These are phyloP conservation scores for Nothophaeocryptopus gaeumannii DNA, from an alignment of 2,329 filamentous ascomycete genomes.

Conservation along the genomic window DNA sequence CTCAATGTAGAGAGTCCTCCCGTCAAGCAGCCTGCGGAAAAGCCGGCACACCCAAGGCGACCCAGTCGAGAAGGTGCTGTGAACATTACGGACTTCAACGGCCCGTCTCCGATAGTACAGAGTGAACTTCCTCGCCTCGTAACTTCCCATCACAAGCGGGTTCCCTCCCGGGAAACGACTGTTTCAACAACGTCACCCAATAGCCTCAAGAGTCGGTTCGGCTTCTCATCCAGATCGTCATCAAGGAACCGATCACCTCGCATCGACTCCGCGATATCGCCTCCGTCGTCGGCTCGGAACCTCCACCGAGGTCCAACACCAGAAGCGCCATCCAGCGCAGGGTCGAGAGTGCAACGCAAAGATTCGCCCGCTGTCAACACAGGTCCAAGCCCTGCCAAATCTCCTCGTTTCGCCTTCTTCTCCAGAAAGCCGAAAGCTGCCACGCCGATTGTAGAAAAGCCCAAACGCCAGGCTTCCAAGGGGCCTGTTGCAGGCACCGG, in stretches of 20 bases:
- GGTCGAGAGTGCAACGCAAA: constrained; percentile 26
- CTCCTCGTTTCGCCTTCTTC: constrained; percentile 75
- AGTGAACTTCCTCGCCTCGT: constrained; percentile 54
- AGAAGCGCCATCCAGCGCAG: constrained; percentile 12
- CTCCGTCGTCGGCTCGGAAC: constrained; percentile 24
- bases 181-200: constrained; percentile 35
- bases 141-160: constrained; percentile 50
- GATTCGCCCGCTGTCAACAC: constrained; percentile 43
- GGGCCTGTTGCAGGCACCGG: constrained; percentile 90
- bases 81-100: constrained; percentile 43
- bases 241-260: constrained; percentile 33
- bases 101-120: constrained; percentile 54
- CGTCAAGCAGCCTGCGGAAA: constrained; percentile 38
- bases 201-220: constrained; percentile 39
- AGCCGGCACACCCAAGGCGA: constrained; percentile 44
- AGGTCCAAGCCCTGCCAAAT: constrained; percentile 58
- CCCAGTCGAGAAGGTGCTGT: constrained; percentile 48
- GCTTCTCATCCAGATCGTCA: constrained; percentile 32
- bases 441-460: constrained; percentile 53
- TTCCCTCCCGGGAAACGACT: constrained; percentile 47
- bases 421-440: constrained; percentile 65
- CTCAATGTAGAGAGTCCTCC: constrained; percentile 60
- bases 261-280: constrained; percentile 34
- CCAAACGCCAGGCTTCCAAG: constrained; percentile 61
- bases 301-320: constrained; percentile 21